Percentiles rank a stretch among this genome's conserved stretches.
Conservation (phyloP, 1,284 basidiomycete genomes). For the Ganoderma sinense region DNA sequence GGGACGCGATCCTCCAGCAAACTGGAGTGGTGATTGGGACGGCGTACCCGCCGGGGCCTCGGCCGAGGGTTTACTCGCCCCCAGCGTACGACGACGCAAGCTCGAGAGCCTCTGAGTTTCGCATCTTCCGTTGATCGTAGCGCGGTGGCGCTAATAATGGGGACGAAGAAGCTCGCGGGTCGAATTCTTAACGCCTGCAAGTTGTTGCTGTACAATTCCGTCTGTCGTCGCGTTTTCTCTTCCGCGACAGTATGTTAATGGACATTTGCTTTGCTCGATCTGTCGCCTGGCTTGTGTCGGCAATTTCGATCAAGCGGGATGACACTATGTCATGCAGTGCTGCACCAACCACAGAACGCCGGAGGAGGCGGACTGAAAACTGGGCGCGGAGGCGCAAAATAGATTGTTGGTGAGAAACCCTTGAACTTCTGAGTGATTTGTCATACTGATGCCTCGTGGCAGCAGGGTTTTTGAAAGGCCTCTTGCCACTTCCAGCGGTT, state of each 20-base stretch:
- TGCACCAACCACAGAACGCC: background rate
- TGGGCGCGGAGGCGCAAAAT: background rate
- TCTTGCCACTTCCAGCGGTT: background rate
- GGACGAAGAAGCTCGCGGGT: background rate
- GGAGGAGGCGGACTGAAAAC: background rate
- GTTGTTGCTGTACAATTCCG: background rate
- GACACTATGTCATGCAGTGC: background rate
- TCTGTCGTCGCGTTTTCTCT: background rate
- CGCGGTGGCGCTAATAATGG: background rate
- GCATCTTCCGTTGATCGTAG: constrained; percentile 24
- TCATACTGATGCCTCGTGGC: constrained; percentile 14
- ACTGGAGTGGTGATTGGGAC: constrained; percentile 28
- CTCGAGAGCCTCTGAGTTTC: constrained; percentile 26
- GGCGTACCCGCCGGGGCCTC: constrained; percentile 27
- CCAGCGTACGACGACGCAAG: constrained; percentile 32
- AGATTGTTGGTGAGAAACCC: constrained; percentile 8
- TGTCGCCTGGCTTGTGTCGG: background rate
- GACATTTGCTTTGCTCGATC: background rate
- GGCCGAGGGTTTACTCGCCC: constrained; percentile 28
- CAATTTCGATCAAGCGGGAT: background rate
- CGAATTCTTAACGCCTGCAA: background rate
- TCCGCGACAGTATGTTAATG: background rate
- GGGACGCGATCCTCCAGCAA: constrained; percentile 21
- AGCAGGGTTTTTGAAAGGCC: background rate
- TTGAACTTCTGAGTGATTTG: constrained; percentile 7